These are phyloP conservation scores for Tylopilus intermedius DNA, from an alignment of 768 basidiomycete species.

Conservation along the genomic window DNA sequence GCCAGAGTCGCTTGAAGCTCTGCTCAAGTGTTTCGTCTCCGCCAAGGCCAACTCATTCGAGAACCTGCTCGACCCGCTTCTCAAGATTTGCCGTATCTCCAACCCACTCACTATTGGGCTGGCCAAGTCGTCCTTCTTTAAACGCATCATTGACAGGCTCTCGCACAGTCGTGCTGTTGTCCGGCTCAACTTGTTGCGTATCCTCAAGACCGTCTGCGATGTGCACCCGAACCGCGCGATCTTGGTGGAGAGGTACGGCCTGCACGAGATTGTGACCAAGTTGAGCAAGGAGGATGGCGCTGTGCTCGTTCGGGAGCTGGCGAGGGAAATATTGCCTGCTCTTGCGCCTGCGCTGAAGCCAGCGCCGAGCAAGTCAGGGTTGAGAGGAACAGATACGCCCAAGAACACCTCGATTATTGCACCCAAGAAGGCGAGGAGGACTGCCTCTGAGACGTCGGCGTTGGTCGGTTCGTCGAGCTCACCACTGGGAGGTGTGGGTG, in stretches of 20 bases:
- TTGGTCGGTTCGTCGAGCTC: constrained; percentile 23
- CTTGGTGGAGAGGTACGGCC: constrained; percentile 76
- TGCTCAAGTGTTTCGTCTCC: constrained; percentile 75
- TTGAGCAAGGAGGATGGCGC: constrained; percentile 85
- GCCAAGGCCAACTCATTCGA: constrained; percentile 91
- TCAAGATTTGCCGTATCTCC: constrained; percentile 87
- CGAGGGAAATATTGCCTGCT: constrained; percentile 77
- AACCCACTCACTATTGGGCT: constrained; percentile 67
- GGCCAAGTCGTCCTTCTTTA: constrained; percentile 79
- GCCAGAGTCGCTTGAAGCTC: constrained; percentile 53
- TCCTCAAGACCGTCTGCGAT: constrained; percentile 83
- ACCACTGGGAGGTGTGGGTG: constrained; percentile 14
- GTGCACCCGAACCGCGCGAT: constrained; percentile 80
- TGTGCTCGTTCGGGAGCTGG: constrained; percentile 84
- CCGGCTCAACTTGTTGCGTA: constrained; percentile 81
- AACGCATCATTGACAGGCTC: constrained; percentile 79
- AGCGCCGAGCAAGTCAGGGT: constrained; percentile 27
- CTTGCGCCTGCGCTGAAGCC: constrained; percentile 70
- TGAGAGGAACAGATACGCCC: constrained; percentile 34
- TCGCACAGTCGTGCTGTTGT: constrained; percentile 75
- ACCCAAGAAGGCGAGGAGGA: constrained; percentile 60
- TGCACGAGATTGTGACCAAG: constrained; percentile 74
- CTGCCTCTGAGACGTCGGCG: constrained; percentile 64
- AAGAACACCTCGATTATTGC: constrained; percentile 43
- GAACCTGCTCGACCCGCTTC: constrained; percentile 84